Percentiles rank a stretch among this genome's conserved stretches.
These are phyloP conservation scores for Purshia tridentata DNA, from an alignment of 306 rosid genomes.

Conservation along the genomic window DNA sequence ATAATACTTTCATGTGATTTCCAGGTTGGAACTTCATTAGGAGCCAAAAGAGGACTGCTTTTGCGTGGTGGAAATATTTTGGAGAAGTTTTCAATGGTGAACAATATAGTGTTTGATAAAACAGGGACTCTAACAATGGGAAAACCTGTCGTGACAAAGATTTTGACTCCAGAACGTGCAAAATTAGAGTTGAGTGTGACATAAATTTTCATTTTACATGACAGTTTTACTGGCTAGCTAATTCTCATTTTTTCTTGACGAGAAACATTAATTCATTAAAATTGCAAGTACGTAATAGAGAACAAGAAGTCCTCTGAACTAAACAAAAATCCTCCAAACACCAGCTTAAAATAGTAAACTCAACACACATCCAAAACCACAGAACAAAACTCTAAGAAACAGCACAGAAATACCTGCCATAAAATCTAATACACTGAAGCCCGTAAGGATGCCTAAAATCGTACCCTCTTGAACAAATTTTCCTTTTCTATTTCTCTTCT, in stretches of 20 bases:
- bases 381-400: too few relatives aligned
- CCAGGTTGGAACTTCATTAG: slow-evolving; percentile 97
- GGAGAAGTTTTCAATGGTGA: slow-evolving; percentile 87
- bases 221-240: neutral
- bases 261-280: too few relatives aligned
- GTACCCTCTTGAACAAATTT: too few relatives aligned
- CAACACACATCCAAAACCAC: too few relatives aligned
- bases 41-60: slow-evolving; percentile 87
- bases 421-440: too few relatives aligned
- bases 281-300: too few relatives aligned
- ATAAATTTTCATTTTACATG: slow-evolving; percentile 5
- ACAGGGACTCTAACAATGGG: slow-evolving; percentile 97
- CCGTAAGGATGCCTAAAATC: too few relatives aligned
- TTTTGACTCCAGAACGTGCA: slow-evolving; percentile 46
- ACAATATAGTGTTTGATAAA: slow-evolving; percentile 86
- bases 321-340: too few relatives aligned
- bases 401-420: too few relatives aligned
- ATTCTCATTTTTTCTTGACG: neutral
- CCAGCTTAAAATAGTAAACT: too few relatives aligned
- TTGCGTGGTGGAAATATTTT: slow-evolving; percentile 91
- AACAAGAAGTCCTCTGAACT: too few relatives aligned
- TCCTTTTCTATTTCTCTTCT: too few relatives aligned
- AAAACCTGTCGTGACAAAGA: slow-evolving; percentile 82
- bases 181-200: slow-evolving; percentile 47
- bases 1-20: slow-evolving; percentile 10